A percentile compares a stretch with the other conserved stretches of the same genome.
Conservation (phyloP, 495 filamentous ascomycete species). For the Penicillium salamii region DNA sequence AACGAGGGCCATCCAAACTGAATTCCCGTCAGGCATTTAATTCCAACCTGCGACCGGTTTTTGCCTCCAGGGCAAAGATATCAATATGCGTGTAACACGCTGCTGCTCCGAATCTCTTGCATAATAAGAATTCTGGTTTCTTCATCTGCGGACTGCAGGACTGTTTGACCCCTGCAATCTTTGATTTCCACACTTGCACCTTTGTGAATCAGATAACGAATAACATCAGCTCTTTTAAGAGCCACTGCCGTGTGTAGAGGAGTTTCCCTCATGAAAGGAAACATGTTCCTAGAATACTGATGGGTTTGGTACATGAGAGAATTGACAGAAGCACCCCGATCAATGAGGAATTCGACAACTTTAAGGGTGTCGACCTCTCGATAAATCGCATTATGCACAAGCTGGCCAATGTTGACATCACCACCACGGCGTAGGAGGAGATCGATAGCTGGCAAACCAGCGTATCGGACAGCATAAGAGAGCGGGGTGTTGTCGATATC, state of each 20-base stretch:
- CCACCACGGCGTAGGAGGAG: constrained; percentile 9
- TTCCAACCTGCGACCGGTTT: no score
- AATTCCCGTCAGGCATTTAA: no score
- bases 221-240: constrained; percentile 9
- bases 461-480: constrained; percentile 13
- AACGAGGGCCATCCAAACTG: no score
- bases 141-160: not conserved
- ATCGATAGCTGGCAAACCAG: constrained; percentile 10
- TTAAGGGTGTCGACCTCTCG: constrained; percentile 3
- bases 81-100: no score
- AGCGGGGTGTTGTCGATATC: constrained; percentile 9
- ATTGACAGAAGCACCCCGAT: constrained; percentile 7
- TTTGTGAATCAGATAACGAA: constrained; percentile 12
- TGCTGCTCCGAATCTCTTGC: not conserved
- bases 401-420: constrained; percentile 14
- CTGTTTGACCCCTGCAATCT: not conserved
- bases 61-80: no score
- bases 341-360: constrained; percentile 10
- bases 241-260: constrained; percentile 14
- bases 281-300: constrained; percentile 6
- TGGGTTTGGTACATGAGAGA: constrained; percentile 11
- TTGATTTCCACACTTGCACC: constrained; percentile 4
- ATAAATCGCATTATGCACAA: constrained; percentile 17
- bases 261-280: constrained; percentile 9
- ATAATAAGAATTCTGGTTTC: not conserved